Evolutionary conservation across 106 monocot genomes (phyloP).

Genomic region (Posidonia australis): DNA sequence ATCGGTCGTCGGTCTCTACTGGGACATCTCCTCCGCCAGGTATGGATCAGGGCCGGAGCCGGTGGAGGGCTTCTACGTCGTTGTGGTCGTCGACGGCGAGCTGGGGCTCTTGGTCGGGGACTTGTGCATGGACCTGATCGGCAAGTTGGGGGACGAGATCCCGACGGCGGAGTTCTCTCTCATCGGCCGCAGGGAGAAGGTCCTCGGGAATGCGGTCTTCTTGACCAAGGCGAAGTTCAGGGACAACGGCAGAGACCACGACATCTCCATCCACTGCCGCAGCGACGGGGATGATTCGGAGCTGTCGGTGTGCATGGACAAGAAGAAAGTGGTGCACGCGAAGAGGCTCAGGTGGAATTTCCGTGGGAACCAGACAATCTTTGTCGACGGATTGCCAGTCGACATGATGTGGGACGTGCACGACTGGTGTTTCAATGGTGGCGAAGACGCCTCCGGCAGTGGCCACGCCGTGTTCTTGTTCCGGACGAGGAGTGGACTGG

Average conservation of each 20-base stretch:
- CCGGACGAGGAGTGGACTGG: conserved; percentile 33
- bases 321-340: conserved; percentile 57
- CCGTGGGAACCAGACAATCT: conserved; percentile 61
- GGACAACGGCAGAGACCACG: conserved; percentile 34
- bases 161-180: conserved; percentile 16
- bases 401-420: conserved; percentile 82
- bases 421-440: conserved; percentile 40
- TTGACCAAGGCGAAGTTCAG: conserved; percentile 32
- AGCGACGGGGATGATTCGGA: conserved; percentile 30
- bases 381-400: conserved; percentile 57
- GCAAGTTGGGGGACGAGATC: not conserved
- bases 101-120: conserved; percentile 36
- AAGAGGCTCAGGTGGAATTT: conserved; percentile 54
- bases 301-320: conserved; percentile 57
- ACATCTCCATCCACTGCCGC: conserved; percentile 35
- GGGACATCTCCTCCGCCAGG: conserved; percentile 55
- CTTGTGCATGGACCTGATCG: conserved; percentile 3
- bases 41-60: conserved; percentile 43
- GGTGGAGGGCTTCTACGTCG: conserved; percentile 35
- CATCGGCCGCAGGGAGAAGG: conserved; percentile 31
- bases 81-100: conserved; percentile 24
- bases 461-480: conserved; percentile 43
- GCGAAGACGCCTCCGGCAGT: not conserved
- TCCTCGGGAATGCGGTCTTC: conserved; percentile 6
- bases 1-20: conserved; percentile 18